Conservation (phyloP, 1,139 yeast species). For the Nadsonia starkeyi-henricii region DNA sequence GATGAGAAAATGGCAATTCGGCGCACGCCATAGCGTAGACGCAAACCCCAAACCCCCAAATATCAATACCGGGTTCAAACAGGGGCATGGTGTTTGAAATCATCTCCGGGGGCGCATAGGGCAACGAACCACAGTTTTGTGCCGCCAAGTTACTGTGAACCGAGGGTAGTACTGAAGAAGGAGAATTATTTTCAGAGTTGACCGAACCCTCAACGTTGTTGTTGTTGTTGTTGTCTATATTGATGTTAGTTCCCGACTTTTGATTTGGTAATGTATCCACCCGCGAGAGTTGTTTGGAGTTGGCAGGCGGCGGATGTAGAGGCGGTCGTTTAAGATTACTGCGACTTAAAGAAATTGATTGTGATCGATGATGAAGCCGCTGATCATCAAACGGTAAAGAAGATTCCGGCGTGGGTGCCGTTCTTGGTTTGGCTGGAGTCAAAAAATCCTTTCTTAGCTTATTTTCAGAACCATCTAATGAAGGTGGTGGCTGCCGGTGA, state of each 20-base stretch:
- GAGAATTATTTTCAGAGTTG: no score
- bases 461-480: neutral
- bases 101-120: slow-evolving; percentile 85
- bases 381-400: no score
- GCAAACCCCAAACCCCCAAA: slow-evolving; percentile 84
- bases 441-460: neutral
- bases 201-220: neutral
- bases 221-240: neutral
- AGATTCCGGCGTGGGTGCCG: no score
- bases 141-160: neutral
- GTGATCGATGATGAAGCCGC: no score
- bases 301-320: no score
- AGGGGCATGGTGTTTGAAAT: slow-evolving; percentile 54
- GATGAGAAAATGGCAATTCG: slow-evolving; percentile 68
- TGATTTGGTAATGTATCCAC: neutral
- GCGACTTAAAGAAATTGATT: no score
- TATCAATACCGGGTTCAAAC: slow-evolving; percentile 61
- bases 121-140: slow-evolving; percentile 61
- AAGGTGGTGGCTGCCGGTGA: neutral
- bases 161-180: no score
- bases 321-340: no score
- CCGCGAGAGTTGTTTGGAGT: no score
- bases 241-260: no score
- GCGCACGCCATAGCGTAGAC: slow-evolving; percentile 63
- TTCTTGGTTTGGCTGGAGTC: neutral